These are phyloP conservation scores for Coemansia brasiliensis DNA, from an alignment of 192 early-diverging fungal species.

Conservation along the genomic window DNA sequence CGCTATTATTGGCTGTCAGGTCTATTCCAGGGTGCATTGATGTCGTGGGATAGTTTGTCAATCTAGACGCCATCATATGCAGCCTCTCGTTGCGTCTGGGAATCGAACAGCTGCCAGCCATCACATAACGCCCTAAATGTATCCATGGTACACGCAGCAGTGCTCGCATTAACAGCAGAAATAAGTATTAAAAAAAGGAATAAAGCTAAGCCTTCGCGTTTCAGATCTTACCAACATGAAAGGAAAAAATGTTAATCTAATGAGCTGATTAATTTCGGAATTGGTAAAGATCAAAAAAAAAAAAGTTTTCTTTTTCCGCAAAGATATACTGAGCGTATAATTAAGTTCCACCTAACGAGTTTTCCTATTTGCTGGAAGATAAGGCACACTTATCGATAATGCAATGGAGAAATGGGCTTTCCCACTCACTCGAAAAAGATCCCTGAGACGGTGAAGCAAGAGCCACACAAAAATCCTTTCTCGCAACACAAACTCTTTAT, in stretches of 20 bases:
- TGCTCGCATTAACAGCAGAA: background rate
- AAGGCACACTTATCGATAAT: background rate
- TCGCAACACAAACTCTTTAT: too few relatives aligned
- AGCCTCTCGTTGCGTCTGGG: background rate
- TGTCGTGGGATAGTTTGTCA: constrained; percentile 1
- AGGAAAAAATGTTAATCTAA: background rate
- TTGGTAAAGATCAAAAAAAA: too few relatives aligned
- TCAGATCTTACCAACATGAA: background rate
- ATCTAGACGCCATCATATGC: background rate
- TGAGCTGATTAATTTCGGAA: background rate
- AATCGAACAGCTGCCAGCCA: background rate
- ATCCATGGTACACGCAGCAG: background rate
- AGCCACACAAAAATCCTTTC: too few relatives aligned
- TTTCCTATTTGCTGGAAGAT: constrained; percentile 7
- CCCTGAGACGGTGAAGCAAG: too few relatives aligned
- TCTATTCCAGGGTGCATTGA: background rate
- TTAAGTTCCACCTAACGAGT: constrained; percentile 36
- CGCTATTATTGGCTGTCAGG: background rate
- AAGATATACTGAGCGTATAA: constrained; percentile 15
- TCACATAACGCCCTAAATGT: background rate
- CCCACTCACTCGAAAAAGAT: too few relatives aligned
- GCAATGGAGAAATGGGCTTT: background rate
- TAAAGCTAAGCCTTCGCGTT: too few relatives aligned
- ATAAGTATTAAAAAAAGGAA: too few relatives aligned
- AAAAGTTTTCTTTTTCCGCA: too few relatives aligned